A percentile compares a stretch with the other conserved stretches of the same genome.
Conservation (phyloP, 805 yeast genomes). For the Komagataella phaffii region DNA sequence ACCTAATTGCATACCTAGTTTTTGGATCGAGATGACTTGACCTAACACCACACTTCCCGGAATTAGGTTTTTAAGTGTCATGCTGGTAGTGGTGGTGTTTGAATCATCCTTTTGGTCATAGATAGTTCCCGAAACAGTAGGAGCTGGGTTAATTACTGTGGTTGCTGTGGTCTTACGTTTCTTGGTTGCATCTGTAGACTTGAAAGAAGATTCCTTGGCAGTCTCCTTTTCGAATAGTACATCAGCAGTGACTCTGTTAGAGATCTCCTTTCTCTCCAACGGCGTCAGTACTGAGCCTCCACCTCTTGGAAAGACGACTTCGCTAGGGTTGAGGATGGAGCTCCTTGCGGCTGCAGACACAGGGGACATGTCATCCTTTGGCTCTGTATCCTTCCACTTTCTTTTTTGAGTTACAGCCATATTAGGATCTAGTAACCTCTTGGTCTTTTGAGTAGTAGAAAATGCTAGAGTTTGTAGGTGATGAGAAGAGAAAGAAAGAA, state of each 20-base stretch:
- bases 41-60: slow-evolving; percentile 74
- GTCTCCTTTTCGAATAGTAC: slow-evolving; percentile 44
- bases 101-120: not conserved
- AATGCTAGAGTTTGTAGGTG: slow-evolving; percentile 3
- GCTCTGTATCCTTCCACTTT: slow-evolving; percentile 21
- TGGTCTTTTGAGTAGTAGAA: not conserved
- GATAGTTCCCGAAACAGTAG: slow-evolving; percentile 15
- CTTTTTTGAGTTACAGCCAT: slow-evolving; percentile 24
- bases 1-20: slow-evolving; percentile 52
- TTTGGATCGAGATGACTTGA: slow-evolving; percentile 48
- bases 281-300: slow-evolving; percentile 82
- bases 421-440: not conserved
- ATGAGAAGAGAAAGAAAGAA: slow-evolving; percentile 2
- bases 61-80: slow-evolving; percentile 40
- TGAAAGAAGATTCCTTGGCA: not conserved
- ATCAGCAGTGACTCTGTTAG: slow-evolving; percentile 85
- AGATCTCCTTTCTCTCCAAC: slow-evolving; percentile 81
- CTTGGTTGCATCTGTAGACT: slow-evolving; percentile 21
- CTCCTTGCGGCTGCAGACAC: slow-evolving; percentile 5
- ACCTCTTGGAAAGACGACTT: slow-evolving; percentile 85
- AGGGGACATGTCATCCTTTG: not conserved
- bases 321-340: slow-evolving; percentile 15
- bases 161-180: slow-evolving; percentile 16
- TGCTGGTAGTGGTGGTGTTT: slow-evolving; percentile 15
- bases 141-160: slow-evolving; percentile 6